Evolutionary conservation across 331 rosid genomes (phyloP), one percentile per base, ranked within the genome.

Genomic region (Quercus lobata): DNA sequence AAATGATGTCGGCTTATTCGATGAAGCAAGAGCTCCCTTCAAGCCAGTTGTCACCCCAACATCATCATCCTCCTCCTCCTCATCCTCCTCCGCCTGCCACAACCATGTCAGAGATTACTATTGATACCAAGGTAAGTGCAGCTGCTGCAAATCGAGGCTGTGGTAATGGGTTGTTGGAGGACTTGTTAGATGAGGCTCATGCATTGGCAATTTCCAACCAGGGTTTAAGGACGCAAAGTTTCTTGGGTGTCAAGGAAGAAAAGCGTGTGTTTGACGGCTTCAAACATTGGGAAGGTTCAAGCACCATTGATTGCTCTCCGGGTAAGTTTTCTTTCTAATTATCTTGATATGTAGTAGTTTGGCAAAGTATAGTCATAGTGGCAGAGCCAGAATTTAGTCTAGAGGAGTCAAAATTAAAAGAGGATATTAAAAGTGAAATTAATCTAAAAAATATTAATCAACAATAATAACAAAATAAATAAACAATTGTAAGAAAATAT

Each of bases 1-100:
- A 74, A 12, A 57, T 79, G 52, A 41, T 87, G 1, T 72, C 82
- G 2, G 52, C 61, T 57, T 83, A 83, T 22, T 73, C 82, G 4
- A 52, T 81, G 24, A 89, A 87, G 76, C 65, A 90, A 49, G 98
- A 92, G 85, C 89, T 88, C 85, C 91, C 92, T 87, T 90, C 95
- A 84, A 88, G 49, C 87, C 97, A 88, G 77, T 87, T 76, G 35
- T 82, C 53, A 35, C 9, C 27, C 17, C 72, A 68, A 19, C 52
- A 19, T 35, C 76, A 35, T 7, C 46, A 2, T 37, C 46, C 3
- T 41, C 46, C 46, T 41, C 46, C 46, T 41, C 11, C 11, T 37
- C 46, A 37, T 37, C 46, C 46, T 37, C 12, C 46, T 8, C 12
- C 46, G 46, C 46, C 46, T 41, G 12, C 55, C 24, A 22, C 61